Evolutionary conservation across 768 basidiomycete genomes (phyloP).

Genomic region (Suillus fuscotomentosus): DNA sequence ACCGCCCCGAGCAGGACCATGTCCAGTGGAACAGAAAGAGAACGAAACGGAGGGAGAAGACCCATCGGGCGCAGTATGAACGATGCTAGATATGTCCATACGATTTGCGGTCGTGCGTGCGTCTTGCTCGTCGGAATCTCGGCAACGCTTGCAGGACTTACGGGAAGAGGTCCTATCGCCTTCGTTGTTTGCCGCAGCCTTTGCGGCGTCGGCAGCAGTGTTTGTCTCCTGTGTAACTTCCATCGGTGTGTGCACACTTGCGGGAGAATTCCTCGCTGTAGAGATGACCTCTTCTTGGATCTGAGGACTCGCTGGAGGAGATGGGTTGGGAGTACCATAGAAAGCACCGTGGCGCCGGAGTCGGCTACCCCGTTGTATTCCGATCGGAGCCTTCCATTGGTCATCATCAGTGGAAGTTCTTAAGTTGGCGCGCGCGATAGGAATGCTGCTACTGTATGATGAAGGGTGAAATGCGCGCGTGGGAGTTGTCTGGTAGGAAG

Average conservation of each 20-base stretch:
- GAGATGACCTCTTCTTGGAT: background rate
- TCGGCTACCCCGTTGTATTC: background rate
- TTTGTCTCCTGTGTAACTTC: background rate
- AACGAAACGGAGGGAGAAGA: background rate
- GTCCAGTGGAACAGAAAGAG: background rate
- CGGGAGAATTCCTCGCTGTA: background rate
- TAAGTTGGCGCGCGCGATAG: too few species aligned
- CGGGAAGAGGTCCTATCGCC: background rate
- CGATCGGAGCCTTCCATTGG: background rate
- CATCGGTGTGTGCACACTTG: background rate
- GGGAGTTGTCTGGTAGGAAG: background rate
- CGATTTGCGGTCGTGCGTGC: background rate
- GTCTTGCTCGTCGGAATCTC: background rate
- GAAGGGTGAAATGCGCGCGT: background rate
- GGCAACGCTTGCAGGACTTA: background rate
- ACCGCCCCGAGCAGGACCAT: background rate
- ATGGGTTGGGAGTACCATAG: background rate
- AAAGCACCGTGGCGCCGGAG: constrained; percentile 6
- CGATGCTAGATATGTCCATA: background rate
- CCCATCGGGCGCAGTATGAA: background rate
- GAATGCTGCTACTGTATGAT: background rate
- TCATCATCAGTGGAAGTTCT: background rate
- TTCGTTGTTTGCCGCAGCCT: background rate
- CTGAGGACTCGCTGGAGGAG: background rate
- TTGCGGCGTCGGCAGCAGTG: background rate